Evolutionary conservation across 805 yeast genomes (phyloP), one percentile per base, ranked within the genome.

Genomic region (Yarrowia divulgata): DNA sequence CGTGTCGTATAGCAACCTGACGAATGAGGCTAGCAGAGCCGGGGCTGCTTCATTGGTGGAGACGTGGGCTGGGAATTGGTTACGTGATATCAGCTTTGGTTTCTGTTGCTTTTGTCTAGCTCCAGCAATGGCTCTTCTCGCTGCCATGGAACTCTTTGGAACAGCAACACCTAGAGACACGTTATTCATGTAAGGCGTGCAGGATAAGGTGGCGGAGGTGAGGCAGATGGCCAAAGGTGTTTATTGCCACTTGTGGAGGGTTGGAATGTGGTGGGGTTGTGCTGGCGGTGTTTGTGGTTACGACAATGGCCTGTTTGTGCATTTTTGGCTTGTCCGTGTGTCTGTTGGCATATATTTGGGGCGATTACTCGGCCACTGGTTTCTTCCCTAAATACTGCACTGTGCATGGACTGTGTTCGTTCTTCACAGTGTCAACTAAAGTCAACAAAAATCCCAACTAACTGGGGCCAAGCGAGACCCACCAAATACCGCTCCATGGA

Each of bases 131-230:
- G 35, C 18, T 23, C 14, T 13, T 49, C n/a, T 43, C 19, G 12
- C 12, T 50, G 18, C 45, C 60, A 54, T 54, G 60, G 60, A 54
- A 54, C 19, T 37, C 45, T 37, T 37, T 39, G 34, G 60, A 54
- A 54, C 45, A 54, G 60, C 60, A 54, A 54, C 34, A 29, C 23
- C 60, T 8, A 2, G 12, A 37, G 32, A 19, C 60, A 54, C 60
- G 23, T 54, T 37, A 54, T 54, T 54, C 43, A 54, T 54, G 60
- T 54, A 39, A 37, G 45, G 60, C 45, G 35, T 54, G 60, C 60
- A 54, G 60, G 60, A 54, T 54, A 54, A 54, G 60, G 60, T 54
- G 60, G 60, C 58, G 58, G 58, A 16, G 40, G 40, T 52, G 43
- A 37, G 40, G 58, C 42, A n/a, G 57, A 50, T 16, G 23, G 14